These are phyloP conservation scores for Pythium phragmiticola DNA, from an alignment of 352 stramenopile species.

Conservation along the genomic window DNA sequence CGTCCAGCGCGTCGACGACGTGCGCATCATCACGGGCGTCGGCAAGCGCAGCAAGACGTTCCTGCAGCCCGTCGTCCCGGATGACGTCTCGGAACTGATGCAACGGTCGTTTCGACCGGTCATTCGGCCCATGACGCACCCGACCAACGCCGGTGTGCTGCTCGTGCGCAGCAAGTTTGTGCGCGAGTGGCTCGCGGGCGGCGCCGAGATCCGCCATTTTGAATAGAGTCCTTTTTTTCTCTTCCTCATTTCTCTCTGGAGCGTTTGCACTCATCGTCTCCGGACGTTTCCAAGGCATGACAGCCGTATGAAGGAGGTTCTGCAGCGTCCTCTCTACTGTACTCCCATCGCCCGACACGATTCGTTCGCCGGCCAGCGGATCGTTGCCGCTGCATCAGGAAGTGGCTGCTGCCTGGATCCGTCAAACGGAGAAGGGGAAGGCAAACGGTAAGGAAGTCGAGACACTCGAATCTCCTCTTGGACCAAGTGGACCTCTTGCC, in stretches of 20 bases:
- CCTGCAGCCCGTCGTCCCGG: slow-evolving; percentile 55
- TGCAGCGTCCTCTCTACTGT: no score
- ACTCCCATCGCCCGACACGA: no score
- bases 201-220: slow-evolving; percentile 21
- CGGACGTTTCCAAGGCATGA: no score
- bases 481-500: no score
- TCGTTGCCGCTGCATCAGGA: no score
- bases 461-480: no score
- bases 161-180: slow-evolving; percentile 51
- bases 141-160: slow-evolving; percentile 59
- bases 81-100: slow-evolving; percentile 54
- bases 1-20: slow-evolving; percentile 35
- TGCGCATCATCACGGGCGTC: slow-evolving; percentile 75
- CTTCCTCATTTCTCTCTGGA: no score
- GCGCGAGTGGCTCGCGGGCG: slow-evolving; percentile 46
- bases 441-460: no score
- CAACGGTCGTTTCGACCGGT: slow-evolving; percentile 44
- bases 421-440: not conserved
- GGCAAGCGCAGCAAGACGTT: slow-evolving; percentile 59
- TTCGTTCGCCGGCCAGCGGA: no score
- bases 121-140: slow-evolving; percentile 50
- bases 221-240: slow-evolving; percentile 1
- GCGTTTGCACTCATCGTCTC: no score
- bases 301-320: no score
- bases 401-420: not conserved